phyloP scores from a whole-genome alignment of 2,329 filamentous ascomycete species.

The Ceratocystis harringtonii region DNA sequence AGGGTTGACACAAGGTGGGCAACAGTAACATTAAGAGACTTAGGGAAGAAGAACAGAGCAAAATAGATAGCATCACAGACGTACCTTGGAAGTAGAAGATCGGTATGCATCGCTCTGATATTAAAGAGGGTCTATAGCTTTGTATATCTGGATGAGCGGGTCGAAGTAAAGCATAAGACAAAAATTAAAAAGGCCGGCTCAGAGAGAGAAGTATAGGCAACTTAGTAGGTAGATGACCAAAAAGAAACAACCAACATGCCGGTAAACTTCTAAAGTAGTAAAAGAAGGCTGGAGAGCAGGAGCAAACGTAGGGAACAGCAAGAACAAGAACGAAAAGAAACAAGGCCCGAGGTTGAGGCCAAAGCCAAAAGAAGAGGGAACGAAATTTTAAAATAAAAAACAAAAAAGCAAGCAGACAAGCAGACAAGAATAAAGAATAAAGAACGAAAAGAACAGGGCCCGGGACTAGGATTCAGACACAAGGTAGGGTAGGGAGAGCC shows the following conservation, averaged over 20 bases:
- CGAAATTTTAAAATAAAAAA: not conserved
- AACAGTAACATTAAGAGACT: no score
- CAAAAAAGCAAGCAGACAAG: not conserved
- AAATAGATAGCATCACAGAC: not conserved
- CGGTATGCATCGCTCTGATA: conserved; percentile 7
- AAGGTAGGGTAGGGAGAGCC: not conserved
- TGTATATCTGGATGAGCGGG: no score
- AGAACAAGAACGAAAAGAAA: not conserved
- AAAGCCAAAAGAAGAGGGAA: not conserved
- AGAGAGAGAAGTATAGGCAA: no score
- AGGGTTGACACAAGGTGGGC: not conserved
- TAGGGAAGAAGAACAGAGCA: not conserved
- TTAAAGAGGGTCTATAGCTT: not conserved
- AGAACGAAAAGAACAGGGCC: not conserved
- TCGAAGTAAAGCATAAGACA: not conserved
- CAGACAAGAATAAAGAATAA: not conserved
- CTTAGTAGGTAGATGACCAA: no score
- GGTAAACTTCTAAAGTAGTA: no score
- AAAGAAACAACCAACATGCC: no score
- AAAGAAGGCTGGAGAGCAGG: not conserved
- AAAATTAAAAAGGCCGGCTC: not conserved
- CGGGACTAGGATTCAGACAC: not conserved
- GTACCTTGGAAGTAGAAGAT: conserved; percentile 9
- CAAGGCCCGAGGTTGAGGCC: not conserved
- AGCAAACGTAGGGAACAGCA: not conserved